Evolutionary conservation across 2,329 filamentous ascomycete species (phyloP).

Genomic region (Berkeleyomyces basicola): DNA sequence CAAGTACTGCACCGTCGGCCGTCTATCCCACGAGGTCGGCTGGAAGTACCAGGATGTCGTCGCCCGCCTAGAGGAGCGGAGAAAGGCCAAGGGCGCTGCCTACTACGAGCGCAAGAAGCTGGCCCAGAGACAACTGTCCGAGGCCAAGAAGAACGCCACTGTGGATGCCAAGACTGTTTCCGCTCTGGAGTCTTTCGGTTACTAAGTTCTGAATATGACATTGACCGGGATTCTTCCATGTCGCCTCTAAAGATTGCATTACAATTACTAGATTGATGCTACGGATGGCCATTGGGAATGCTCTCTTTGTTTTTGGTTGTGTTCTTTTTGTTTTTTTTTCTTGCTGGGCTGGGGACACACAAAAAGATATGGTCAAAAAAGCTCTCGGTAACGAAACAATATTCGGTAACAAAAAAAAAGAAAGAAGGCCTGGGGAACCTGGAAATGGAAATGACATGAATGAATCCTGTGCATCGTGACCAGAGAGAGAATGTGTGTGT

Average conservation of each 20-base stretch:
- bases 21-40: constrained; percentile 96
- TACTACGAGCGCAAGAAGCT: constrained; percentile 99
- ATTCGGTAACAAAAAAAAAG: constrained; percentile 13
- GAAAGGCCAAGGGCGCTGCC: constrained; percentile 97
- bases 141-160: constrained; percentile 83
- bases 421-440: constrained; percentile 11
- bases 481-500: background rate
- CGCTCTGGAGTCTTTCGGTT: constrained; percentile 79
- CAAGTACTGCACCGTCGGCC: constrained; percentile 99
- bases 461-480: background rate
- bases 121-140: constrained; percentile 71
- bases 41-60: constrained; percentile 99
- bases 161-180: constrained; percentile 74
- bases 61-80: constrained; percentile 92
- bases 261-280: constrained; percentile 1
- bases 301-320: constrained; percentile 8
- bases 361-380: constrained; percentile 12
- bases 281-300: constrained; percentile 1
- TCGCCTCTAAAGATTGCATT: constrained; percentile 9
- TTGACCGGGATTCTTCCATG: constrained; percentile 6
- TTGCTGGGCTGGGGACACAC: constrained; percentile 12
- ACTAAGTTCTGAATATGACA: constrained; percentile 38
- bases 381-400: constrained; percentile 7
- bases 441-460: constrained; percentile 14
- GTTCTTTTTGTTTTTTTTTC: constrained; percentile 2